phyloP scores from a whole-genome alignment of 345 rosid genomes.

The Alliaria petiolata region DNA sequence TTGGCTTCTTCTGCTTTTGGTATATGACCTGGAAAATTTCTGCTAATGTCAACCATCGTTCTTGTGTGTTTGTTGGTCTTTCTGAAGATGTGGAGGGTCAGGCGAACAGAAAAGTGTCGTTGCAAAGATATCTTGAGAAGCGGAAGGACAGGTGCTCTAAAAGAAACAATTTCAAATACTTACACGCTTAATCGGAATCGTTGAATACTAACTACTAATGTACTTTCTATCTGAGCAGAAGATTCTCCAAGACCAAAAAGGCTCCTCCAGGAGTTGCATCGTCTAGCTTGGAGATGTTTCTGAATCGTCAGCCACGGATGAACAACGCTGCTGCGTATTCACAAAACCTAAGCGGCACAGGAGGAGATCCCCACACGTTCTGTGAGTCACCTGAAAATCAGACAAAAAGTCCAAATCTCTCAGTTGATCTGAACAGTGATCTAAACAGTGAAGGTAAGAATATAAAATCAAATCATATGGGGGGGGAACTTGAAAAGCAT shows the following conservation, averaged over 20 bases:
- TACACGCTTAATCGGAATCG: not conserved
- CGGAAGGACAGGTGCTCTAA: slow-evolving; percentile 55
- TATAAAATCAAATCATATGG: too few species aligned
- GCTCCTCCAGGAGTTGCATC: slow-evolving; percentile 33
- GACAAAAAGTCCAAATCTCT: slow-evolving; percentile 30
- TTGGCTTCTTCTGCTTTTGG: not conserved
- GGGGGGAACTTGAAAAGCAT: too few species aligned
- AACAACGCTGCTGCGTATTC: slow-evolving; percentile 36
- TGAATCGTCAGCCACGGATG: slow-evolving; percentile 40
- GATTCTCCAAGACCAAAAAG: slow-evolving; percentile 47
- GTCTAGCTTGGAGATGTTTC: slow-evolving; percentile 45
- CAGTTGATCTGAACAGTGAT: slow-evolving; percentile 37
- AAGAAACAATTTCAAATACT: not conserved
- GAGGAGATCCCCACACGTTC: slow-evolving; percentile 15
- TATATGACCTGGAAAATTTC: too few species aligned
- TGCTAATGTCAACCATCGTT: not conserved
- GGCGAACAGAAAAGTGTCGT: slow-evolving; percentile 49
- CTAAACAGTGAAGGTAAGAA: slow-evolving; percentile 41
- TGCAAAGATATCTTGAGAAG: slow-evolving; percentile 71
- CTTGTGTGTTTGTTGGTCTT: slow-evolving; percentile 19
- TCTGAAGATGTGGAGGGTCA: slow-evolving; percentile 56
- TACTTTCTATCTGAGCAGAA: slow-evolving; percentile 35
- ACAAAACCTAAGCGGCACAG: slow-evolving; percentile 19
- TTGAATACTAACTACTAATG: not conserved
- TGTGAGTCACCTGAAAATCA: slow-evolving; percentile 35